phyloP scores from a whole-genome alignment of 192 early-diverging fungal genomes.

The Umbelopsis sp. region DNA sequence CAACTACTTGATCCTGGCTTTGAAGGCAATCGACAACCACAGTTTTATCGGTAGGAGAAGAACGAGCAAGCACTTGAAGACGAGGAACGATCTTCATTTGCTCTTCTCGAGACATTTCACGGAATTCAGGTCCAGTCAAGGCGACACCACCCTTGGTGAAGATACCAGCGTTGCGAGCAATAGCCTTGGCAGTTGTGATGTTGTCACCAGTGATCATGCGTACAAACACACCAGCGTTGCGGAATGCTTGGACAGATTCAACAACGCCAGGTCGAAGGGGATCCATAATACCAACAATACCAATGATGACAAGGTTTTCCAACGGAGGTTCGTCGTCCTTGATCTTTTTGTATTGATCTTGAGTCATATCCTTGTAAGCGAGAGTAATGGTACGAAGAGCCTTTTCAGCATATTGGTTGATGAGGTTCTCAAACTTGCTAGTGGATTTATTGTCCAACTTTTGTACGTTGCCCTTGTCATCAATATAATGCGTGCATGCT shows the following conservation, averaged over 20 bases:
- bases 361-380: constrained; percentile 62
- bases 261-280: constrained; percentile 81
- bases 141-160: constrained; percentile 73
- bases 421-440: constrained; percentile 49
- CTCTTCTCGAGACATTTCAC: constrained; percentile 64
- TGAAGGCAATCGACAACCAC: constrained; percentile 80
- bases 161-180: constrained; percentile 88
- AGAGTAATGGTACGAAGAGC: constrained; percentile 79
- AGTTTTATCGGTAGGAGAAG: constrained; percentile 88
- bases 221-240: constrained; percentile 83
- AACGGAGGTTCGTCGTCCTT: constrained; percentile 59
- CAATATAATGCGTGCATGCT: constrained; percentile 62
- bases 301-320: constrained; percentile 61
- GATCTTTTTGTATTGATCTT: constrained; percentile 48
- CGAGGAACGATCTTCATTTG: constrained; percentile 67
- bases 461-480: constrained; percentile 50
- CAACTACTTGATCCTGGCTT: constrained; percentile 69
- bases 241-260: constrained; percentile 77
- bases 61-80: constrained; percentile 86
- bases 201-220: constrained; percentile 91
- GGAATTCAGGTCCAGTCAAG: constrained; percentile 82
- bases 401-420: constrained; percentile 62
- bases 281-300: constrained; percentile 87
- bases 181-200: constrained; percentile 86
- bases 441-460: constrained; percentile 48